Conservation (phyloP, 306 rosid genomes). For the Lithocarpus polystachyus region DNA sequence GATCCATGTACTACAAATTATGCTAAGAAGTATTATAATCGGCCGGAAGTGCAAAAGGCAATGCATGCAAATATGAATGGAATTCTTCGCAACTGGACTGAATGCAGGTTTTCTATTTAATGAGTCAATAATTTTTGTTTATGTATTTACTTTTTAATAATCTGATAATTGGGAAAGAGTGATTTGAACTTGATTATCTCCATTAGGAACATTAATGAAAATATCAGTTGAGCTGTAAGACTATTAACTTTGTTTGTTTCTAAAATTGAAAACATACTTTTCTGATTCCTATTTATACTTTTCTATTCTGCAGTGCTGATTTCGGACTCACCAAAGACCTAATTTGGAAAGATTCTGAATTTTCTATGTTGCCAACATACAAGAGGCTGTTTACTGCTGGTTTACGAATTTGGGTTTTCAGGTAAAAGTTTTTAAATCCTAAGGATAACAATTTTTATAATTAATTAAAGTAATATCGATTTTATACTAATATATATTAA, state of each 20-base stretch:
- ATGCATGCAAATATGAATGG: slow-evolving; percentile 72
- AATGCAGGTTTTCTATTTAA: slow-evolving; percentile 59
- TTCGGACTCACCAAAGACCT: slow-evolving; percentile 20
- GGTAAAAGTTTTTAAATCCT: slow-evolving; percentile 36
- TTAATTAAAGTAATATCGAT: no score
- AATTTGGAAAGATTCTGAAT: slow-evolving; percentile 68
- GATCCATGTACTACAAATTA: slow-evolving; percentile 77
- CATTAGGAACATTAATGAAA: no score
- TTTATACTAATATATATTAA: no score
- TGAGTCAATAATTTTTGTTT: neutral
- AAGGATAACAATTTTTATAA: no score
- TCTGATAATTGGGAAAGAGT: neutral
- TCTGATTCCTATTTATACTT: neutral
- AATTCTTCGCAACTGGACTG: slow-evolving; percentile 79
- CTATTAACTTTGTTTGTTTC: no score
- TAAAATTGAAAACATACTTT: no score
- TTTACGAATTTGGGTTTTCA: slow-evolving; percentile 82
- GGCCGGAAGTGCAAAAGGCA: slow-evolving; percentile 70
- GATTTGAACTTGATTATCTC: neutral
- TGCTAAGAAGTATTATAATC: slow-evolving; percentile 75
- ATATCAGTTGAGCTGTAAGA: no score
- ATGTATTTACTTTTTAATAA: neutral
- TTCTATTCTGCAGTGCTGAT: slow-evolving; percentile 47
- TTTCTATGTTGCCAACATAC: slow-evolving; percentile 69
- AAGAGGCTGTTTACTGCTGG: slow-evolving; percentile 69